Conservation (phyloP, 2,329 filamentous ascomycete species). For the Fusarium metavorans region DNA sequence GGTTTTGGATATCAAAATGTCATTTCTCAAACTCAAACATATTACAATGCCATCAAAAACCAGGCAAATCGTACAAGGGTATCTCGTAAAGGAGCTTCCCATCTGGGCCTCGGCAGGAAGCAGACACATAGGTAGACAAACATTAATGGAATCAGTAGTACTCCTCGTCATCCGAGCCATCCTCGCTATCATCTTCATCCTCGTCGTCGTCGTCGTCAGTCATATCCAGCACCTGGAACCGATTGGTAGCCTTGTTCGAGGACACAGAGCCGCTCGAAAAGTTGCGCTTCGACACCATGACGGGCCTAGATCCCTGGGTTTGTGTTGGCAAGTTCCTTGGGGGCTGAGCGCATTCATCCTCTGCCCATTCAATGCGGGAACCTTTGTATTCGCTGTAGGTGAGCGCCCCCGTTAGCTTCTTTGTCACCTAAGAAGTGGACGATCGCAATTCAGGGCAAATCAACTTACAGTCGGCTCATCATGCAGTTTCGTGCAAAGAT, state of each 20-base stretch:
- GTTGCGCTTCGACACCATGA: not conserved
- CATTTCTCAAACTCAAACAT: not conserved
- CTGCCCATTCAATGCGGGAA: constrained; percentile 76
- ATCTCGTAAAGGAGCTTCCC: not conserved
- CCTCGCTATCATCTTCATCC: constrained; percentile 49
- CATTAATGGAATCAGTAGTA: constrained; percentile 12
- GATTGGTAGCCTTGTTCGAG: constrained; percentile 62
- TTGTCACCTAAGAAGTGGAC: not conserved
- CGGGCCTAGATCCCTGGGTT: not conserved
- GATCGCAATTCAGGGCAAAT: not conserved
- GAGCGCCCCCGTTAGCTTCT: constrained; percentile 29
- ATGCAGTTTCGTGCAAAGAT: constrained; percentile 83
- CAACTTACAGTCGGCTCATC: constrained; percentile 69
- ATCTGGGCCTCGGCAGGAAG: not conserved
- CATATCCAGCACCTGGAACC: constrained; percentile 70
- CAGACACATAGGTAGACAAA: not conserved
- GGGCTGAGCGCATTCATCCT: constrained; percentile 78
- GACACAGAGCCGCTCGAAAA: not conserved
- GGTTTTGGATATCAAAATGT: not conserved
- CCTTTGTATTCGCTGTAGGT: constrained; percentile 74
- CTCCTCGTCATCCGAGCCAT: constrained; percentile 38
- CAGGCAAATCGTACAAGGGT: not conserved
- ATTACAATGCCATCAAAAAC: not conserved
- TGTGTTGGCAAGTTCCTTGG: constrained; percentile 48
- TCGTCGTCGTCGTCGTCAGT: constrained; percentile 53